Evolutionary conservation across 2,329 filamentous ascomycete genomes (phyloP), one percentile per base, ranked within the genome.

Genomic region (Emmonsiellopsis sp.): DNA sequence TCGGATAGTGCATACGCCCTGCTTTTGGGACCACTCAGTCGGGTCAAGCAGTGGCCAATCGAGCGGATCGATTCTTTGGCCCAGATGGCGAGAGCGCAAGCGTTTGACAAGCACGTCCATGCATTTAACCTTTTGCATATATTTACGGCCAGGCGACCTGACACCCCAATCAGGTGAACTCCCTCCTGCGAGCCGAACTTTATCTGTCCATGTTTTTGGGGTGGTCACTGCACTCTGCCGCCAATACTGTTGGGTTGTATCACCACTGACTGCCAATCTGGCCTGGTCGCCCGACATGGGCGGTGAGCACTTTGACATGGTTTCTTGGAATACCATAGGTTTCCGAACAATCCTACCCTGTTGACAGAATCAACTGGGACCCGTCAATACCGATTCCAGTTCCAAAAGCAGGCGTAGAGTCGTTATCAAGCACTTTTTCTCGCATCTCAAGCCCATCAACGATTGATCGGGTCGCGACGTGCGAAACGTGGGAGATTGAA

Each of bases 1-100:
- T 83, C 79, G 9, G 82, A 87, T 63, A 86, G 86, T 31, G 71
- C 94, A 49, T 81, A 89, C 61, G 83, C 84, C 10, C 74, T 94
- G 62, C 85, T 84, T 58, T 69, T 93, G 62, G 86, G 79, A 37
- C 86, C 90, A 6, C 78, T 96, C 64, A 84, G 81, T 44, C 79
- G 84, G 54, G 75, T 84, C 42, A 80, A 81, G 51, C 69, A 73
- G 34, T 88, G 82, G 80, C 73, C 77, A 43, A 65, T 74, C 45
- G 75, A 78, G n/a, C 75, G 87, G 56, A 84, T 94, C 46, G 72
- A 76, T 53, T 75, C 77, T 13, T 73, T 94, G 37, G 74, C 84
- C 45, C 71, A 76, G 3, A 76, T 79, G 27, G 87, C 87, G 31
- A 82, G 82, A 62, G 74, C 73, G 43, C 86, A 93, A 62, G 82